Base-by-base conservation (phyloP, 768 basidiomycete species). In the Naganishia vishniacii region DNA sequence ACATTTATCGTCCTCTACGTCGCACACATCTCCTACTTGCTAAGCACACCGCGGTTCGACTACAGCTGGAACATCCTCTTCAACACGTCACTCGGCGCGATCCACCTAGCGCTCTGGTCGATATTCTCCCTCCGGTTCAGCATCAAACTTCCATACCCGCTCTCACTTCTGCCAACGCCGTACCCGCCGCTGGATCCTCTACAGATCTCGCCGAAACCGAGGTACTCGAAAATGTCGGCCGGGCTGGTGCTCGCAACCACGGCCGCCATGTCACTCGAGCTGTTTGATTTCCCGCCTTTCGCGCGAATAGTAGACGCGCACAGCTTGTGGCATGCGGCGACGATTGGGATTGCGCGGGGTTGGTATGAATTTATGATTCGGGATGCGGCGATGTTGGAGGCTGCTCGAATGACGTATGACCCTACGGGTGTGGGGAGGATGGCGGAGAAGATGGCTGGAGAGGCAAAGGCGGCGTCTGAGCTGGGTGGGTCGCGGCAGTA, bases 61-160 rank as follows among this genome's bases (percentile, higher is more conserved):
- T 98, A 99, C 75, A 79, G 86, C 7, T 99, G 95, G 81, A 97
- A 98, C 81, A 89, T 94, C 77, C 73, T 80, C 0, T 91, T 89
- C 81, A 92, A 91, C 77, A 77, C 92, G 70, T 68, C 78, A 62
- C 68, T 97, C 64, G 94, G 91, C 1, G 69, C 91, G 34, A 65
- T 80, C 0, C 92, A 97, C 77, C 91, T 94, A 75, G 40, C 83
- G 28, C 75, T 94, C 16, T 98, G 95, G 94, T 72, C 86, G 31
- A 60, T 83, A 13, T 98, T 88, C 77, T 80, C 87, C 13, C 28
- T 73, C 29, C 70, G 71, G 25, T 73, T 75, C 65, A 65, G 64
- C 48, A 12, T 47, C 13, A n/a, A 34, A 26, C 51, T 71, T 25
- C 2, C 78, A 85, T 48, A 85, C 83, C 69, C 76, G 16, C 0